Conservation (phyloP, 768 basidiomycete species). For the Ephemerocybe angulata region DNA sequence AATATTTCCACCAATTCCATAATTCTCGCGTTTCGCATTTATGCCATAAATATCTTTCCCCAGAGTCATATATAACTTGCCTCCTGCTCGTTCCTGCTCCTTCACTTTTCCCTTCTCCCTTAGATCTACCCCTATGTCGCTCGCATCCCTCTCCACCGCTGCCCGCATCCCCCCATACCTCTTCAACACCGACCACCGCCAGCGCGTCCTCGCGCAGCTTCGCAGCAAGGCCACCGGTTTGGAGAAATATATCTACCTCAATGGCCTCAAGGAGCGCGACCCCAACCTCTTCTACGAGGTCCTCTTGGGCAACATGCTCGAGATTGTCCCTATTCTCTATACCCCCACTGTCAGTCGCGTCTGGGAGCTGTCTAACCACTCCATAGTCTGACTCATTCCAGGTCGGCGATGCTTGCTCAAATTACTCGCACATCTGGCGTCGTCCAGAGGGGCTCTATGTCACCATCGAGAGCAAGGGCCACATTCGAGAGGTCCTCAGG, state of each 20-base stretch:
- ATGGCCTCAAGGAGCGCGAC: constrained; percentile 59
- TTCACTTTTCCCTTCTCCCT: constrained; percentile 3
- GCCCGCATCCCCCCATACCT: constrained; percentile 47
- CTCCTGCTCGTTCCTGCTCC: constrained; percentile 11
- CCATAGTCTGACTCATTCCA: constrained; percentile 17
- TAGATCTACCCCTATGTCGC: constrained; percentile 18
- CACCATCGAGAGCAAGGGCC: constrained; percentile 64
- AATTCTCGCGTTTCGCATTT: constrained; percentile 16
- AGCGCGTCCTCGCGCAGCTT: constrained; percentile 54
- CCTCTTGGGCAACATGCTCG: constrained; percentile 57
- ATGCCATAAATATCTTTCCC: constrained; percentile 18
- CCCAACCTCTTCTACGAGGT: constrained; percentile 64
- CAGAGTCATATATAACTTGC: constrained; percentile 25
- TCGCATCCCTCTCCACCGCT: constrained; percentile 11
- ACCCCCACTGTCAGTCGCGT: constrained; percentile 61
- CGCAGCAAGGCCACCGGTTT: constrained; percentile 53
- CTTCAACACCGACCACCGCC: constrained; percentile 46
- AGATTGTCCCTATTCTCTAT: constrained; percentile 68
- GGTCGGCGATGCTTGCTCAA: constrained; percentile 70
- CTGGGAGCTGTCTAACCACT: constrained; percentile 40
- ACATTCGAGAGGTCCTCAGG: constrained; percentile 52
- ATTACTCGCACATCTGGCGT: constrained; percentile 68
- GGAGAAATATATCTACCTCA: constrained; percentile 71
- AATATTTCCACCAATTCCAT: constrained; percentile 14
- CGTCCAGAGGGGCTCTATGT: constrained; percentile 59